Evolutionary conservation across 202 grass and related monocot species (phyloP), one percentile per base, ranked within the genome.

Genomic region (Setaria italica): DNA sequence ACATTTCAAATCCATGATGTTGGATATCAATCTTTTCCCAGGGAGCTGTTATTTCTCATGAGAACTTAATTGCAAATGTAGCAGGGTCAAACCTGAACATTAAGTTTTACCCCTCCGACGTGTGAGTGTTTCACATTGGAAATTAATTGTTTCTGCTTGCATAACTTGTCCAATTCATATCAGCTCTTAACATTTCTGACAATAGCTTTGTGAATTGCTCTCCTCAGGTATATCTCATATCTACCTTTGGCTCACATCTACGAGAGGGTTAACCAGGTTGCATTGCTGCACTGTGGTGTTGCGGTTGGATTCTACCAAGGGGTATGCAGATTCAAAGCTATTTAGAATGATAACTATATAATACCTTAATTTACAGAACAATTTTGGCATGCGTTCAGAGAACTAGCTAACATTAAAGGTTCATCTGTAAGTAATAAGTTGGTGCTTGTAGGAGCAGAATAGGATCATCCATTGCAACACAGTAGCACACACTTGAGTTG

Each of bases 241-340:
- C 87, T 99, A 84, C 97, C 97, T 80, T 85, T 99, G 58, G 97
- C 97, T 80, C 97, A 99, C 86, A 99, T 99, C 30, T 99, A 99
- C 1, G 97, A 99, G 88, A 90, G 97, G 30, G 90, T 55, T 70
- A 92, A 94, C 79, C 97, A 99, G 91, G 29, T 94, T 88, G 71
- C 84, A 72, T 43, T 94, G 87, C 85, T 90, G 67, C 87, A 92
- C 58, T 82, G 51, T 76, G 97, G 97, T 56, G 88, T 80, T 90
- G 91, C 97, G 65, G 69, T 92, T 91, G 97, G 97, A 80, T 99
- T 99, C 90, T 99, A 99, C 83, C 97, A 99, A 89, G 97, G 97
- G 93, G 93, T 99, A 99, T 72, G 85, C 4, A 70, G 78, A 85
- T 86, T 4, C 2, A 7, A 70, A 71, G 81, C 35, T 78, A 80